These are phyloP conservation scores for Pythium guiyangense DNA, from an alignment of 352 stramenopile genomes.

Conservation along the genomic window DNA sequence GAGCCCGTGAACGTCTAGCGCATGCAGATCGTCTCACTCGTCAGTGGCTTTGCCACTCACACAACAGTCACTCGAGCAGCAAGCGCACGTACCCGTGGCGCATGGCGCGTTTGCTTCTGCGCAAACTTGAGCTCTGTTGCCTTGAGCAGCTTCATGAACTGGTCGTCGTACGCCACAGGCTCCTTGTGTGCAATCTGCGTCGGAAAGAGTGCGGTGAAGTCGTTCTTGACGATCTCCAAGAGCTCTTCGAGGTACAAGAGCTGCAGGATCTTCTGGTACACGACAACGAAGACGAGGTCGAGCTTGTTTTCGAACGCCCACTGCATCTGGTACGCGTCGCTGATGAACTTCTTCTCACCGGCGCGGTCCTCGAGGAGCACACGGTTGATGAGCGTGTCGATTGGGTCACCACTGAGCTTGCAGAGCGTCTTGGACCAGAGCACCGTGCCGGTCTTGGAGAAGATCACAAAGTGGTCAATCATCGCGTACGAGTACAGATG, in stretches of 20 bases:
- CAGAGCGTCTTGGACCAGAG: slow-evolving; percentile 88
- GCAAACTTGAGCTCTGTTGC: slow-evolving; percentile 63
- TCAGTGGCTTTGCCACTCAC: not conserved
- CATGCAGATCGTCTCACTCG: not conserved
- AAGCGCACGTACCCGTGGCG: slow-evolving; percentile 30
- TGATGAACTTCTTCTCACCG: slow-evolving; percentile 82
- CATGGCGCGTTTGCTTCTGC: slow-evolving; percentile 53
- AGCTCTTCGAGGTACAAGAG: slow-evolving; percentile 91
- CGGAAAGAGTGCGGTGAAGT: slow-evolving; percentile 71
- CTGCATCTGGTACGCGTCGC: slow-evolving; percentile 86
- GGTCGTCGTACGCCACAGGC: slow-evolving; percentile 73
- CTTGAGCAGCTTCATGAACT: slow-evolving; percentile 81
- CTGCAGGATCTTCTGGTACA: slow-evolving; percentile 91
- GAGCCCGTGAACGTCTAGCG: slow-evolving; percentile 50
- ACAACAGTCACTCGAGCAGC: not conserved
- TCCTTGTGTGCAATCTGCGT: slow-evolving; percentile 69
- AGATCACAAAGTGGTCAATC: slow-evolving; percentile 93
- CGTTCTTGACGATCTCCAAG: slow-evolving; percentile 83
- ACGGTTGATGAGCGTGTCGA: slow-evolving; percentile 86
- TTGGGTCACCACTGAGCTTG: slow-evolving; percentile 80
- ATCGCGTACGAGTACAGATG: slow-evolving; percentile 30
- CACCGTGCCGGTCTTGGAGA: slow-evolving; percentile 88
- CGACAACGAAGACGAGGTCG: slow-evolving; percentile 89
- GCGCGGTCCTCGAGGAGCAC: slow-evolving; percentile 89
- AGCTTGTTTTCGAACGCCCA: slow-evolving; percentile 92